Percentiles rank a stretch among this genome's conserved stretches.
Evolutionary conservation across 2,329 filamentous ascomycete species (phyloP).

Genomic region (Alternaria gansuensis): DNA sequence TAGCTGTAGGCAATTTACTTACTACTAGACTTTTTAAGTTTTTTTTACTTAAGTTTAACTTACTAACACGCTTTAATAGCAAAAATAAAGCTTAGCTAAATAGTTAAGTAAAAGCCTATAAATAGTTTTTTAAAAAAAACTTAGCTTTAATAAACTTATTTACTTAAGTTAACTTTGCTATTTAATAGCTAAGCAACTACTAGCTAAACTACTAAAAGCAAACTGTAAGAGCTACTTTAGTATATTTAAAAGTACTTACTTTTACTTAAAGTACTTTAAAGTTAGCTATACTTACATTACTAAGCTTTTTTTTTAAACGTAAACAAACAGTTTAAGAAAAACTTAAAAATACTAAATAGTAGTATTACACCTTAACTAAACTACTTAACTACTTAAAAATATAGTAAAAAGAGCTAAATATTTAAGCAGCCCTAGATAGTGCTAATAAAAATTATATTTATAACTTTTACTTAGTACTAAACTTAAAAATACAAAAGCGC

Average conservation of each 20-base stretch:
- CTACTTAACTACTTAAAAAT: neutral
- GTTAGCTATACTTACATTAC: neutral
- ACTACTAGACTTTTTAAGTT: neutral
- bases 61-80: too few species aligned
- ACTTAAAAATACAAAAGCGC: too few species aligned
- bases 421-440: neutral
- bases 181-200: neutral
- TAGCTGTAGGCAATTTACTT: too few species aligned
- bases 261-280: neutral
- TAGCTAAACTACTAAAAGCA: neutral
- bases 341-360: neutral
- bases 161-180: neutral
- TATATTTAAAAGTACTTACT: neutral
- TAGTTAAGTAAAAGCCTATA: neutral
- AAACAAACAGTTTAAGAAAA: neutral
- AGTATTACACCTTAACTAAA: neutral
- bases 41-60: too few species aligned
- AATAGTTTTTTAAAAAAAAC: neutral
- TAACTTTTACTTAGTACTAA: too few species aligned
- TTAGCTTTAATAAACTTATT: too few species aligned
- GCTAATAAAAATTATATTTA: constrained; percentile 2
- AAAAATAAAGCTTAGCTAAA: neutral
- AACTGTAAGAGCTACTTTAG: neutral
- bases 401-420: neutral
- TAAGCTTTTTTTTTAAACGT: neutral